Evolutionary conservation across 495 filamentous ascomycete species (phyloP).

Genomic region (Tuber indicum): DNA sequence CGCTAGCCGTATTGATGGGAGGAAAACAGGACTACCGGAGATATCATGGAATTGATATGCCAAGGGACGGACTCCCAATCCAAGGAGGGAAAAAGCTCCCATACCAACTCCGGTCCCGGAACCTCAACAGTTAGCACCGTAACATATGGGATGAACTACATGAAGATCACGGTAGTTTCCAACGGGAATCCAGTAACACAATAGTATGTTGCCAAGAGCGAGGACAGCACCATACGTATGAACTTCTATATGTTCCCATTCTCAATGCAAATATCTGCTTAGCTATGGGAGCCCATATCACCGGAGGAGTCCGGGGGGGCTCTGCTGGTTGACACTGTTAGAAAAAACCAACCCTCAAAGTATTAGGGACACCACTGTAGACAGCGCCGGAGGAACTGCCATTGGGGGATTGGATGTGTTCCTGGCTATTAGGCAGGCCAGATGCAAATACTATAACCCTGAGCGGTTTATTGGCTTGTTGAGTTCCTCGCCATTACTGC

Average conservation of each 20-base stretch:
- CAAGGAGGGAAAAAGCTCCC: conserved; percentile 43
- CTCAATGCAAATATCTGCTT: neutral
- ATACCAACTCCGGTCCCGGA: conserved; percentile 57
- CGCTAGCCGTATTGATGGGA: neutral
- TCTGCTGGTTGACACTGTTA: conserved; percentile 58
- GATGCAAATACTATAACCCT: conserved; percentile 62
- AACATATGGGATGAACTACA: conserved; percentile 18
- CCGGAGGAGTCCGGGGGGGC: conserved; percentile 56
- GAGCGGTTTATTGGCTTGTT: conserved; percentile 59
- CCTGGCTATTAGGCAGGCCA: conserved; percentile 54
- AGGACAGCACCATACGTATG: conserved; percentile 16
- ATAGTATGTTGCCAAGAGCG: conserved; percentile 54
- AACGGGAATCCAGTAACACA: conserved; percentile 54
- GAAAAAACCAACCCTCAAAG: conserved; percentile 50
- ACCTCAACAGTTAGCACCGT: conserved; percentile 52
- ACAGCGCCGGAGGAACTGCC: conserved; percentile 45
- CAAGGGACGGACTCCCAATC: conserved; percentile 43
- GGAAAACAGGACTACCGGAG: conserved; percentile 48
- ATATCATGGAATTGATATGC: conserved; percentile 56
- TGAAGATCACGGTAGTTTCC: conserved; percentile 53
- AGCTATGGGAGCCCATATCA: conserved; percentile 58
- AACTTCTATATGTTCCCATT: neutral
- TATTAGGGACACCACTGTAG: conserved; percentile 49
- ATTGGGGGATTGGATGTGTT: conserved; percentile 63
- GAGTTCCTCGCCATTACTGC: neutral